A percentile compares a stretch with the other conserved stretches of the same genome.
Conservation (phyloP, 768 basidiomycete genomes). For the Calocybe indica region DNA sequence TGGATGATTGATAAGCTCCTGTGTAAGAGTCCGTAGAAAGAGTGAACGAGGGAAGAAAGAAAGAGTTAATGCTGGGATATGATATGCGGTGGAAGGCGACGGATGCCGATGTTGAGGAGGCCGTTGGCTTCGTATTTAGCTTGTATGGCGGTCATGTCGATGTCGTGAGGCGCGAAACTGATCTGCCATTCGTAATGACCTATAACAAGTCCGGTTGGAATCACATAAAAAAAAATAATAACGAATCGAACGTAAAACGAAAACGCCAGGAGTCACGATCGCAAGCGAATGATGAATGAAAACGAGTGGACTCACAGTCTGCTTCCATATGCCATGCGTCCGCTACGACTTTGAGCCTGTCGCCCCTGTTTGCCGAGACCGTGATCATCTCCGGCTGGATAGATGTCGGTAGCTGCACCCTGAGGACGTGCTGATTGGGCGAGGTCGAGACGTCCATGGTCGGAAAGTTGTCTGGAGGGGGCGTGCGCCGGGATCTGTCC, state of each 20-base stretch:
- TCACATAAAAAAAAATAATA: constrained; percentile 1
- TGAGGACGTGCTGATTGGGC: constrained; percentile 33
- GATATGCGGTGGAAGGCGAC: constrained; percentile 2
- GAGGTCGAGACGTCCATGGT: constrained; percentile 40
- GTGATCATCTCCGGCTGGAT: constrained; percentile 61
- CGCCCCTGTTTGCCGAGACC: constrained; percentile 52
- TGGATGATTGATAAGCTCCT: no score
- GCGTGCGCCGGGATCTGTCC: constrained; percentile 22
- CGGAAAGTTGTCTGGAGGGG: constrained; percentile 27
- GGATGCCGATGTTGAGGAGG: constrained; percentile 41
- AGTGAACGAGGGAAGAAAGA: background rate
- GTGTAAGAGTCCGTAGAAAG: background rate
- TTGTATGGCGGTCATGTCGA: constrained; percentile 46
- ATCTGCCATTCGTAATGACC: constrained; percentile 63
- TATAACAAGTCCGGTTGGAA: constrained; percentile 13
- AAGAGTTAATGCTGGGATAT: background rate
- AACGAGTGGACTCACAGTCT: constrained; percentile 40
- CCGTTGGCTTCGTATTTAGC: constrained; percentile 43
- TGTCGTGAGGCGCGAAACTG: constrained; percentile 45
- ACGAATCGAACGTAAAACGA: no score
- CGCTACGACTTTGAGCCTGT: constrained; percentile 50
- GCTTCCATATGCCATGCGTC: constrained; percentile 58
- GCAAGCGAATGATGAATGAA: background rate
- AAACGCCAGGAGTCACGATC: background rate
- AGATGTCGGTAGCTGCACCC: constrained; percentile 39